phyloP scores from a whole-genome alignment of 768 basidiomycete species.

The Suillus weaverae region DNA sequence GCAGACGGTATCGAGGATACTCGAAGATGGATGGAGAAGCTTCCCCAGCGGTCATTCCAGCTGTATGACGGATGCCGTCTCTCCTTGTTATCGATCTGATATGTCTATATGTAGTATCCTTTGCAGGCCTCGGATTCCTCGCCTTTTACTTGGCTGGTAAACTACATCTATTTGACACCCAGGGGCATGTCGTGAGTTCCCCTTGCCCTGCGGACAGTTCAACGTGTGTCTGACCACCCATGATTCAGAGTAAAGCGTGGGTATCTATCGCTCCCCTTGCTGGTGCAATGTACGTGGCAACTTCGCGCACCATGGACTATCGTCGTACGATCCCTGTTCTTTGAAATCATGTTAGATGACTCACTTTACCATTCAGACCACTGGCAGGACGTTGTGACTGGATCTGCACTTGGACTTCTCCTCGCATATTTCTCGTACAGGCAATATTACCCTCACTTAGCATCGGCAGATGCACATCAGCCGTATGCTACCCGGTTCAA shows the following conservation, averaged over 20 bases:
- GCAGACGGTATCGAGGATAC: slow-evolving; percentile 51
- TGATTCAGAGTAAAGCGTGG: slow-evolving; percentile 73
- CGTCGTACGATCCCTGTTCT: slow-evolving; percentile 53
- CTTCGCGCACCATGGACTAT: slow-evolving; percentile 92
- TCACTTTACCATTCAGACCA: slow-evolving; percentile 56
- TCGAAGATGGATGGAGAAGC: slow-evolving; percentile 85
- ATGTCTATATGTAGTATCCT: slow-evolving; percentile 59
- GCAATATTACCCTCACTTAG: slow-evolving; percentile 75
- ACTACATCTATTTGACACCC: slow-evolving; percentile 80
- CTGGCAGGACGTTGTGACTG: slow-evolving; percentile 87
- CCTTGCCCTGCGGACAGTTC: neutral
- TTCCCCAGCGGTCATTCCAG: slow-evolving; percentile 93
- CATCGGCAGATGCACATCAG: slow-evolving; percentile 54
- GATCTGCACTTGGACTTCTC: slow-evolving; percentile 69
- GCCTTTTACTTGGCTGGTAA: slow-evolving; percentile 90
- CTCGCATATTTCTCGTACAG: slow-evolving; percentile 77
- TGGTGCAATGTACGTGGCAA: slow-evolving; percentile 70
- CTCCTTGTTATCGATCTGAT: neutral
- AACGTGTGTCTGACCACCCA: neutral
- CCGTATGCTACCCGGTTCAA: slow-evolving; percentile 72
- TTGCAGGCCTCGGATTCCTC: slow-evolving; percentile 90
- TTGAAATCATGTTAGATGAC: neutral
- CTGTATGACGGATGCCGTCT: slow-evolving; percentile 44
- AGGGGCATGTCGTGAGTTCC: slow-evolving; percentile 63
- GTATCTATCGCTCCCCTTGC: slow-evolving; percentile 70